Percentiles rank a stretch among this genome's conserved stretches.
Evolutionary conservation across 306 rosid genomes (phyloP).

Genomic region (Rosa lucieae): DNA sequence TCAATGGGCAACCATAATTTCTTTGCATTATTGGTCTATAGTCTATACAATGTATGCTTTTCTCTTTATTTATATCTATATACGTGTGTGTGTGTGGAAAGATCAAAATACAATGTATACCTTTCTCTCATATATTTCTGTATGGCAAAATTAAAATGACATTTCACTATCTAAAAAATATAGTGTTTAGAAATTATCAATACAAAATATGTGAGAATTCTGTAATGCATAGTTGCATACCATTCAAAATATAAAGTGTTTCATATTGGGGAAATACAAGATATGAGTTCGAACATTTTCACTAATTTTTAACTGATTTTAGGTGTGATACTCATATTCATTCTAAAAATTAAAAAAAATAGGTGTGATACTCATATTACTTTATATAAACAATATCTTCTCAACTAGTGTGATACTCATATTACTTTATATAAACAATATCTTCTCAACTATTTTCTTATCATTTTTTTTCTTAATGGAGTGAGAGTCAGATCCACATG

Average conservation of each 20-base stretch:
- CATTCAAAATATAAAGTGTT: too few relatives aligned
- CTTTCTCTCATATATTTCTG: too few relatives aligned
- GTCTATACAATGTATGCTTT: not conserved
- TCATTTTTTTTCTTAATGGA: not conserved
- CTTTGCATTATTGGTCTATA: constrained; percentile 1
- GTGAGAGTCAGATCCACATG: not conserved
- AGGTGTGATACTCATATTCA: not conserved
- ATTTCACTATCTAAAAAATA: too few relatives aligned
- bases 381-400: too few relatives aligned
- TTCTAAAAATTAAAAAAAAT: too few relatives aligned
- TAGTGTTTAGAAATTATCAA: too few relatives aligned
- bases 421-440: too few relatives aligned
- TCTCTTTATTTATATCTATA: not conserved
- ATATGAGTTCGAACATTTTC: too few relatives aligned
- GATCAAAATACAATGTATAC: too few relatives aligned
- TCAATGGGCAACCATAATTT: constrained; percentile 6
- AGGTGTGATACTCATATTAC: not conserved
- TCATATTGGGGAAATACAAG: too few relatives aligned
- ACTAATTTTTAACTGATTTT: not conserved
- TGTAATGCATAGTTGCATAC: not conserved
- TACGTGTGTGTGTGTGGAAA: not conserved
- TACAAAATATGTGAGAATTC: not conserved
- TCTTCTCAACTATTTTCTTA: not conserved
- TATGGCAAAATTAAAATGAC: too few relatives aligned
- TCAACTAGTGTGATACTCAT: not conserved